phyloP scores from a whole-genome alignment of 2,329 filamentous ascomycete species.

The Torrubiellomyces zombiae region DNA sequence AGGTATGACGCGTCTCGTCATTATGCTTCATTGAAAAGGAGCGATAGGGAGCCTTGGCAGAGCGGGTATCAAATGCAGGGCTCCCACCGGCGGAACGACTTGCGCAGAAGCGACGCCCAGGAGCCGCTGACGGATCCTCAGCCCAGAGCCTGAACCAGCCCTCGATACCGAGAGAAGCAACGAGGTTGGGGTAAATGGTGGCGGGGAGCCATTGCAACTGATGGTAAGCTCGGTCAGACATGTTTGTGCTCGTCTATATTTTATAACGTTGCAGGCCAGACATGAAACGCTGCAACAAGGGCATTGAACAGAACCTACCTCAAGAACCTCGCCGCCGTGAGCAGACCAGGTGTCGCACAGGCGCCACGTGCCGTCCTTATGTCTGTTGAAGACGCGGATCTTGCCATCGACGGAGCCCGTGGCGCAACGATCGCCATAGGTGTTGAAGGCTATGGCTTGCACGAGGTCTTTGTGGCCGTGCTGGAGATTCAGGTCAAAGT shows the following conservation, averaged over 20 bases:
- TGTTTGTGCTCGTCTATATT: too few relatives aligned
- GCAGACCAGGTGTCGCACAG: constrained; percentile 78
- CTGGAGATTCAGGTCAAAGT: constrained; percentile 45
- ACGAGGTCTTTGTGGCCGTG: constrained; percentile 69
- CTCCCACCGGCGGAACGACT: constrained; percentile 30
- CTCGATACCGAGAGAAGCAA: constrained; percentile 80
- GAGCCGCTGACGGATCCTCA: constrained; percentile 68
- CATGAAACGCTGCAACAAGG: too few relatives aligned
- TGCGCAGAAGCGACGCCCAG: constrained; percentile 66
- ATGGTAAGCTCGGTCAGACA: constrained; percentile 6
- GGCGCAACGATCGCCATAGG: constrained; percentile 79
- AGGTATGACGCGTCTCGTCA: constrained; percentile 64
- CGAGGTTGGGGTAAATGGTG: constrained; percentile 67
- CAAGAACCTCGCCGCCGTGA: constrained; percentile 77
- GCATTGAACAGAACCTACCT: constrained; percentile 35
- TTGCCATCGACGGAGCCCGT: constrained; percentile 86
- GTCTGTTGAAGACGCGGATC: constrained; percentile 78
- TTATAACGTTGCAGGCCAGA: too few relatives aligned
- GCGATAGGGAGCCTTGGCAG: constrained; percentile 46
- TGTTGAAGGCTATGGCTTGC: constrained; percentile 76
- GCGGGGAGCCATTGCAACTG: constrained; percentile 89
- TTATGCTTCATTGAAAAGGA: constrained; percentile 76
- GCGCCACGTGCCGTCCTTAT: constrained; percentile 61
- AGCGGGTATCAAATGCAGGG: constrained; percentile 38
- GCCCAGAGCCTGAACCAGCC: constrained; percentile 86